Base-by-base conservation (phyloP, 345 rosid genomes). In the Kernera saxatilis region DNA sequence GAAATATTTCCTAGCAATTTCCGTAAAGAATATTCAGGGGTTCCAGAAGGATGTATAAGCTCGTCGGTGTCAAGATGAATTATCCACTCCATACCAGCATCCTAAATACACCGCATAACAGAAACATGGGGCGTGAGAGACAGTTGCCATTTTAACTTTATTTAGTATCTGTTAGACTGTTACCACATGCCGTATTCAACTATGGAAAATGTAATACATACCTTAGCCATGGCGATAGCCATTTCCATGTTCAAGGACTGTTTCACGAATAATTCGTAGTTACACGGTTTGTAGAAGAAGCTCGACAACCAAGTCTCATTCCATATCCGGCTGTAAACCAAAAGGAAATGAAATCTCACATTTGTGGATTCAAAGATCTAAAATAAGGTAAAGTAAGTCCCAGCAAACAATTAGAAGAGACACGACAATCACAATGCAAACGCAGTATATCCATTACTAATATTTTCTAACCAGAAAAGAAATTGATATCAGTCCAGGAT, bases 241-340 rank as follows among this genome's bases (percentile, higher is more conserved):
- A 94, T 94, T 84, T 94, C 99, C 99, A 94, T 94, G 75, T 94
- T 88, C 73, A 94, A 86, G 17, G 98, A 86, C 78, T 94, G 99
- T 82, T 94, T 94, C 82, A 94, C 99, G 69, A 94, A 94, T 77
- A 94, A 72, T 67, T 94, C 99, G 27, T 91, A 84, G 75, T 91
- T 94, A 77, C 98, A 94, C 14, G 98, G 99, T 80, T 88, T 91
- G 83, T 80, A 91, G 79, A 94, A 94, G 86, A 94, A 94, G 87
- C 79, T 84, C 19, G 93, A 48, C 81, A 94, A 69, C 99, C 99
- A 91, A 58, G 92, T 85, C 89, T 94, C 98, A 15, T 91, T 89
- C 99, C 99, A 94, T 22, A 94, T 87, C 71, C 98, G 96, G 68
- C 99, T 94, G 72, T 67, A 33, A 41, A 57, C 70, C 63, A 67